These are phyloP conservation scores for Cercospora berteroae DNA, from an alignment of 2,329 filamentous ascomycete genomes.

Conservation along the genomic window DNA sequence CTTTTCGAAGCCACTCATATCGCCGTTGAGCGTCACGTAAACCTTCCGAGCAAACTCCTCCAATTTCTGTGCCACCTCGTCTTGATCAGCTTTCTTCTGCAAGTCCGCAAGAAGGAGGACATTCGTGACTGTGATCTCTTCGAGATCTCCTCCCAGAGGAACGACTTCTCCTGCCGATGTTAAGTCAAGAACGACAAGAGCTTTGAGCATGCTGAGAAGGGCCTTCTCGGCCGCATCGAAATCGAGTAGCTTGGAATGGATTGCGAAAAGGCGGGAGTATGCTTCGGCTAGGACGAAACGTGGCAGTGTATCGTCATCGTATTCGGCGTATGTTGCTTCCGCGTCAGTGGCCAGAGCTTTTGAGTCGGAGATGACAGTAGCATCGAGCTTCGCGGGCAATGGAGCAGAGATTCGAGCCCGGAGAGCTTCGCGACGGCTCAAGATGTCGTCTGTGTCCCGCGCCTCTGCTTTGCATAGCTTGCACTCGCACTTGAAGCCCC, in stretches of 20 bases:
- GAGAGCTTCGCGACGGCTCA: conserved; percentile 1
- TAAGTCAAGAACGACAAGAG: neutral
- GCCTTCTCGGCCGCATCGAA: conserved; percentile 6
- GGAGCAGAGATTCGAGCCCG: conserved; percentile 1
- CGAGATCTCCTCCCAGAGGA: neutral
- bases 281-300: conserved; percentile 9
- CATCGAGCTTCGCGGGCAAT: neutral
- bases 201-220: conserved; percentile 5
- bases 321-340: neutral
- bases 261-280: conserved; percentile 7
- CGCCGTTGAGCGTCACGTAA: conserved; percentile 13
- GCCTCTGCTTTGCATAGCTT: conserved; percentile 7
- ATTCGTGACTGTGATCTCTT: conserved; percentile 7
- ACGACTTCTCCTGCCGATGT: neutral
- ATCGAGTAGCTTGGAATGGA: conserved; percentile 8
- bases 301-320: neutral
- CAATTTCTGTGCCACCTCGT: neutral
- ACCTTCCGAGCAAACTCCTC: conserved; percentile 8
- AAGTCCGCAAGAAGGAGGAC: conserved; percentile 10
- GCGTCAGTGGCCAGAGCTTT: conserved; percentile 6
- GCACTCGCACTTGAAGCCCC: conserved; percentile 17
- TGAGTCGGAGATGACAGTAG: neutral
- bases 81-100: neutral
- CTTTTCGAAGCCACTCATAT: conserved; percentile 13
- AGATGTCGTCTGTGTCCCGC: neutral